Percentiles rank a stretch among this genome's conserved stretches.
These are phyloP conservation scores for Lentinula boryana DNA, from an alignment of 768 basidiomycete genomes.

Conservation along the genomic window DNA sequence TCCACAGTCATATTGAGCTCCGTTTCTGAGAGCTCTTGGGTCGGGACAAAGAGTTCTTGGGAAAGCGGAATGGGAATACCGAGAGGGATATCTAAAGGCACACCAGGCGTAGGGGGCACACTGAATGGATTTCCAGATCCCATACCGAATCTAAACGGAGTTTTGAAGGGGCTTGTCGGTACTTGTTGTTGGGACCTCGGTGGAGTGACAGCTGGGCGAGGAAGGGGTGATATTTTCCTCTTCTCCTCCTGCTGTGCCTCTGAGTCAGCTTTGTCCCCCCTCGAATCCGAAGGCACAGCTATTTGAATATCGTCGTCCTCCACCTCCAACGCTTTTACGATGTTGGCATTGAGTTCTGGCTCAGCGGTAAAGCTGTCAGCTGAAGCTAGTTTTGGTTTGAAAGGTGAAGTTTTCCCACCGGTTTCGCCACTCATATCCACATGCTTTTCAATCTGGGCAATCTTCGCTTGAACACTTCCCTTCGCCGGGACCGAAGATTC, in stretches of 20 bases:
- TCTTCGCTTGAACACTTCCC: slow-evolving; percentile 4
- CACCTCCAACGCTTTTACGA: not conserved
- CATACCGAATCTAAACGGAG: not conserved
- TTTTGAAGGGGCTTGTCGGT: slow-evolving; percentile 9
- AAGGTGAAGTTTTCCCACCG: not conserved
- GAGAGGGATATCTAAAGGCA: not conserved
- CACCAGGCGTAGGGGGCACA: slow-evolving; percentile 2
- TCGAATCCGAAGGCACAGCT: not conserved
- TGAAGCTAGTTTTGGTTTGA: not conserved
- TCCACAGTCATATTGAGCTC: slow-evolving; percentile 79
- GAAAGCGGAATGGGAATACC: slow-evolving; percentile 27
- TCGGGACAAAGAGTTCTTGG: slow-evolving; percentile 36
- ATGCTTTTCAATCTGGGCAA: slow-evolving; percentile 8
- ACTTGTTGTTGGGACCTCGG: slow-evolving; percentile 11
- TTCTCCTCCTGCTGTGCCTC: not conserved
- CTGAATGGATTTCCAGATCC: not conserved
- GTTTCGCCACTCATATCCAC: not conserved
- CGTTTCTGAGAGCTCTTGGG: slow-evolving; percentile 48
- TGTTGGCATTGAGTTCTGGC: not conserved
- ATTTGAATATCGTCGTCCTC: not conserved
- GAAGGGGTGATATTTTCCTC: not conserved
- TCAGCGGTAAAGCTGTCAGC: not conserved
- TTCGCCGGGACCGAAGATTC: not conserved
- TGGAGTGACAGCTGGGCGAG: slow-evolving; percentile 9
- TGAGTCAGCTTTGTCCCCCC: not conserved